These are phyloP conservation scores for Dunaliella primolecta DNA, from an alignment of 139 green algal species.

Conservation along the genomic window DNA sequence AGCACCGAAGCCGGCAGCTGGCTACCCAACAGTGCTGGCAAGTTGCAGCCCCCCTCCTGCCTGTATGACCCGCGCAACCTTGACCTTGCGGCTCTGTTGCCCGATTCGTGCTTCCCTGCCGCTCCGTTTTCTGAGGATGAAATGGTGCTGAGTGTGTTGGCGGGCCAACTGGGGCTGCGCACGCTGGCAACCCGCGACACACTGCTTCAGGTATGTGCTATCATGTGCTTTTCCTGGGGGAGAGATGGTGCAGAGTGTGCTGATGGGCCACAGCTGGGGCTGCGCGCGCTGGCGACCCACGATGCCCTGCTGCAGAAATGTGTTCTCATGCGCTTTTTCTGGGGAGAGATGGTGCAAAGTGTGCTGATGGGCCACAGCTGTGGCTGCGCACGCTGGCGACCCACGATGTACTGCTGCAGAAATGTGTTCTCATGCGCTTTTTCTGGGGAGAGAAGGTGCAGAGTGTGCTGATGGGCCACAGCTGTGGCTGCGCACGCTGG, in stretches of 20 bases:
- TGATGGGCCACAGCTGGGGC: constrained; percentile 46
- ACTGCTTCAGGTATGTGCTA: constrained; percentile 43
- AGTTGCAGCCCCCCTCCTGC: constrained; percentile 27
- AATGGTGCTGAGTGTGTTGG: neutral
- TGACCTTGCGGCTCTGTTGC: constrained; percentile 64
- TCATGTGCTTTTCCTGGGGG: neutral
- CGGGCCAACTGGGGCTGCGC: constrained; percentile 53
- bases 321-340: too few relatives aligned
- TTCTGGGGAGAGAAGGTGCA: neutral
- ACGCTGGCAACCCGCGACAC: constrained; percentile 31
- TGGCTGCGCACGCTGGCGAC: constrained; percentile 44
- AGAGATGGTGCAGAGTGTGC: neutral
- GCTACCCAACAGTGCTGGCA: constrained; percentile 40
- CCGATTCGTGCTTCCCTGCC: constrained; percentile 46
- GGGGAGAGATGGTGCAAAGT: neutral
- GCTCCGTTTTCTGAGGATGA: neutral
- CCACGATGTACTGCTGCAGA: constrained; percentile 47
- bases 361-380: constrained; percentile 32
- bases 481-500: constrained; percentile 52
- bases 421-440: too few relatives aligned
- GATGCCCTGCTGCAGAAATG: constrained; percentile 47
- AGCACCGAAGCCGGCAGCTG: neutral
- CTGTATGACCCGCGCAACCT: constrained; percentile 69
- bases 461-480: neutral
- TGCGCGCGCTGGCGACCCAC: constrained; percentile 31